phyloP scores from a whole-genome alignment of 257 asterid genomes.

The Solanum appendiculatum region DNA sequence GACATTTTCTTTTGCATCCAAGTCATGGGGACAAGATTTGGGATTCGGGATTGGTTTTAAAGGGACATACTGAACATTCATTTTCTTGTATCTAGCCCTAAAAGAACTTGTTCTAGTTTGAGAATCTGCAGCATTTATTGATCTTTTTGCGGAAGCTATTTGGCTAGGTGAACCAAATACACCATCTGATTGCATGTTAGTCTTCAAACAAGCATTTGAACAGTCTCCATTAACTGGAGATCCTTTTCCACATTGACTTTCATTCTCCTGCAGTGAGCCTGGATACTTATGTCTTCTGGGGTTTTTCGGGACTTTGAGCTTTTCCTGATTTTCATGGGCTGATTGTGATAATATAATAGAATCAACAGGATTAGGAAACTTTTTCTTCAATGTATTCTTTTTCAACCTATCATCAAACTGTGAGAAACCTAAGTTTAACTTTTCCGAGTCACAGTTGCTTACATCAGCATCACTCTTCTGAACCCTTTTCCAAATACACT shows the following conservation, averaged over 20 bases:
- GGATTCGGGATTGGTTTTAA: neutral
- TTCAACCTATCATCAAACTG: neutral
- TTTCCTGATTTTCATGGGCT: neutral
- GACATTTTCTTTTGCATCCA: conserved; percentile 1
- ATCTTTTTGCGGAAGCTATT: neutral
- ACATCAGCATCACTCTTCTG: conserved; percentile 3
- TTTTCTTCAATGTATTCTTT: neutral
- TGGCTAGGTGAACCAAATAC: neutral
- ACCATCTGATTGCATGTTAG: neutral
- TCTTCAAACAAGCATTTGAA: neutral
- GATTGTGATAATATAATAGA: neutral
- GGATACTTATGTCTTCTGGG: neutral
- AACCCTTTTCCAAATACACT: conserved; percentile 18
- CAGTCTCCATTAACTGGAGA: neutral
- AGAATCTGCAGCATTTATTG: neutral
- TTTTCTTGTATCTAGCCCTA: neutral
- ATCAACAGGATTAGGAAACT: neutral
- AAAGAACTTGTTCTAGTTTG: neutral
- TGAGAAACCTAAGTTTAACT: neutral
- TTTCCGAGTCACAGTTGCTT: neutral
- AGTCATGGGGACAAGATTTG: neutral
- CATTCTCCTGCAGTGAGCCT: conserved; percentile 3
- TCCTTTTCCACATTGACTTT: neutral
- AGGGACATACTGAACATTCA: neutral
- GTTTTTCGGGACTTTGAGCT: neutral